Conservation (phyloP, 352 stramenopile species). For the Thalassiosira exigua region DNA sequence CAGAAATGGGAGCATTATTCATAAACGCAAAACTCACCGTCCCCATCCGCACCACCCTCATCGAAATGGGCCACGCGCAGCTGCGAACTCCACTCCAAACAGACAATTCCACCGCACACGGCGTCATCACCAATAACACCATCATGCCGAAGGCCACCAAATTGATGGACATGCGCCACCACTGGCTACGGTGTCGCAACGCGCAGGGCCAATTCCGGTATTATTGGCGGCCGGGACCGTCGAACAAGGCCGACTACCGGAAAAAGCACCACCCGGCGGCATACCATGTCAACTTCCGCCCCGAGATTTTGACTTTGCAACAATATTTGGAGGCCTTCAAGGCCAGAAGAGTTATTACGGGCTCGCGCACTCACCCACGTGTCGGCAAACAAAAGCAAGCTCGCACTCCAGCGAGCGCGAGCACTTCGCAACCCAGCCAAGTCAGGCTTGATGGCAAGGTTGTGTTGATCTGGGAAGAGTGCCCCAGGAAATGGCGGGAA, state of each 20-base stretch:
- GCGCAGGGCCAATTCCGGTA: no score
- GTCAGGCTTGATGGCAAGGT: no score
- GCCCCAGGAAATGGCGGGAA: no score
- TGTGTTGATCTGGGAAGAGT: no score
- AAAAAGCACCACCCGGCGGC: conserved; percentile 50
- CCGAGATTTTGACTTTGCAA: conserved; percentile 3
- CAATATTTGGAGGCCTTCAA: background rate
- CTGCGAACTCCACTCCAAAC: conserved; percentile 33
- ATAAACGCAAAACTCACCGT: conserved; percentile 40
- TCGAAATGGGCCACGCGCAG: conserved; percentile 45
- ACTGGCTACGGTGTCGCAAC: no score
- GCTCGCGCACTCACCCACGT: no score
- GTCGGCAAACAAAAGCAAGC: no score
- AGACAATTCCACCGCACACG: conserved; percentile 45
- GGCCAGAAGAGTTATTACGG: background rate
- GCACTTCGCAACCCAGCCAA: no score
- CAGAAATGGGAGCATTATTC: conserved; percentile 49
- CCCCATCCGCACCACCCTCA: conserved; percentile 31
- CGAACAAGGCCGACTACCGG: conserved; percentile 46
- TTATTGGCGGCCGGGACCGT: conserved; percentile 41
- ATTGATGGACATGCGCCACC: conserved; percentile 69
- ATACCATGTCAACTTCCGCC: conserved; percentile 31
- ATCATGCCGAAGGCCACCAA: conserved; percentile 60
- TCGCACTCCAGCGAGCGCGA: no score
- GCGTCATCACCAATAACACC: conserved; percentile 37